Evolutionary conservation across 768 basidiomycete genomes (phyloP).

Genomic region (Hemileccinum rubropunctum): DNA sequence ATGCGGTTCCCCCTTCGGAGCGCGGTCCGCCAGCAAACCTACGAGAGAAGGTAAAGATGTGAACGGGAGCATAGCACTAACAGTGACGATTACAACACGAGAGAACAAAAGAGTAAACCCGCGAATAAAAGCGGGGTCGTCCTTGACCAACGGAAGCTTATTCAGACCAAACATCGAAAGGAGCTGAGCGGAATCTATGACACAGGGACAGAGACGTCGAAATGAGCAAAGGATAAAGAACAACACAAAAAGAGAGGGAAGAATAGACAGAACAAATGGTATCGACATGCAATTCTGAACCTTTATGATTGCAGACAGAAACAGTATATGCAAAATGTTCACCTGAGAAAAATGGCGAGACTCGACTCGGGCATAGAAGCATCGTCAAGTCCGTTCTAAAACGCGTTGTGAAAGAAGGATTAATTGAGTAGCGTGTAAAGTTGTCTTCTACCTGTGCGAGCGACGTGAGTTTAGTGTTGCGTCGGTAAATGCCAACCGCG

Average conservation of each 20-base stretch:
- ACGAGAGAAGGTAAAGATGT: not conserved
- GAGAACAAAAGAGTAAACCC: not conserved
- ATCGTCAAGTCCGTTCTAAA: slow-evolving; percentile 2
- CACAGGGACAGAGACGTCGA: not conserved
- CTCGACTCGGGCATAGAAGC: not conserved
- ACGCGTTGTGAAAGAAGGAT: not conserved
- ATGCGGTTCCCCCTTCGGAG: not conserved
- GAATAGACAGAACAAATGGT: slow-evolving; percentile 3
- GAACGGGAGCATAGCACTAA: not conserved
- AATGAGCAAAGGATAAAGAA: not conserved
- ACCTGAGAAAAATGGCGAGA: not conserved
- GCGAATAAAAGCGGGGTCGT: not conserved
- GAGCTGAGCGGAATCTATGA: not conserved
- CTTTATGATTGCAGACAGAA: not conserved
- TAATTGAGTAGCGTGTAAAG: not conserved
- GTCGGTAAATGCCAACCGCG: not conserved
- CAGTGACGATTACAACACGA: not conserved
- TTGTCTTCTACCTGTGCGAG: not conserved
- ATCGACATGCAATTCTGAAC: slow-evolving; percentile 12
- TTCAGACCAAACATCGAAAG: not conserved
- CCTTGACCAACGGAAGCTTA: too few relatives aligned
- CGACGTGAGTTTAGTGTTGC: not conserved
- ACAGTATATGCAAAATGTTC: not conserved
- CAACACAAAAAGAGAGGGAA: not conserved
- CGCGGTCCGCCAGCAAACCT: not conserved